These are phyloP conservation scores for Suillus fuscotomentosus DNA, from an alignment of 768 basidiomycete species.

Conservation along the genomic window DNA sequence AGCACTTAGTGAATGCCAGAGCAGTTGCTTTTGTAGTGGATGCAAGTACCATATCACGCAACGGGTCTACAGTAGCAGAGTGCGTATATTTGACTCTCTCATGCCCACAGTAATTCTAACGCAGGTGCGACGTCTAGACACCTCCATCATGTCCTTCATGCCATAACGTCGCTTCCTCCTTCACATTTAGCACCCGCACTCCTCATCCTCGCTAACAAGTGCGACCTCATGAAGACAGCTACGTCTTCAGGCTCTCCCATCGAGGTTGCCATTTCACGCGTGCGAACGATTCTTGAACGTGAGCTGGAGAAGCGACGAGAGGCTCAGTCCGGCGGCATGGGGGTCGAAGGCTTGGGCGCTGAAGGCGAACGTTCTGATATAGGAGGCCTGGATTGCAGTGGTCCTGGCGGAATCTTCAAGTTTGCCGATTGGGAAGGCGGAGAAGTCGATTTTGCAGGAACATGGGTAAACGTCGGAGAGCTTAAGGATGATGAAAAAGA, in stretches of 20 bases:
- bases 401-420: conserved; percentile 55
- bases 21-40: conserved; percentile 79
- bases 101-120: neutral
- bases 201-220: conserved; percentile 74
- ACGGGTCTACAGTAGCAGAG: conserved; percentile 77
- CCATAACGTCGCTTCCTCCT: conserved; percentile 69
- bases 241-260: conserved; percentile 31
- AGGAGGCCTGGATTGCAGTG: conserved; percentile 73
- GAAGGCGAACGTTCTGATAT: conserved; percentile 64
- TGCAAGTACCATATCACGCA: conserved; percentile 73
- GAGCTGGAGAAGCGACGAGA: conserved; percentile 77
- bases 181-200: conserved; percentile 61
- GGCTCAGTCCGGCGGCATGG: conserved; percentile 63
- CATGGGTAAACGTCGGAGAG: conserved; percentile 42
- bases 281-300: conserved; percentile 76
- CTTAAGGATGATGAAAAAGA: conserved; percentile 40
- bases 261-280: conserved; percentile 65
- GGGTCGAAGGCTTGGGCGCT: conserved; percentile 70
- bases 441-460: conserved; percentile 66
- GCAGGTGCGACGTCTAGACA: conserved; percentile 45
- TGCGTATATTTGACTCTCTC: conserved; percentile 37
- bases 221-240: conserved; percentile 59
- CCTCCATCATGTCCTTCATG: conserved; percentile 69
- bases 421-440: conserved; percentile 87
- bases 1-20: conserved; percentile 60